phyloP scores from a whole-genome alignment of 192 early-diverging fungal species.

The Podila clonocystis region DNA sequence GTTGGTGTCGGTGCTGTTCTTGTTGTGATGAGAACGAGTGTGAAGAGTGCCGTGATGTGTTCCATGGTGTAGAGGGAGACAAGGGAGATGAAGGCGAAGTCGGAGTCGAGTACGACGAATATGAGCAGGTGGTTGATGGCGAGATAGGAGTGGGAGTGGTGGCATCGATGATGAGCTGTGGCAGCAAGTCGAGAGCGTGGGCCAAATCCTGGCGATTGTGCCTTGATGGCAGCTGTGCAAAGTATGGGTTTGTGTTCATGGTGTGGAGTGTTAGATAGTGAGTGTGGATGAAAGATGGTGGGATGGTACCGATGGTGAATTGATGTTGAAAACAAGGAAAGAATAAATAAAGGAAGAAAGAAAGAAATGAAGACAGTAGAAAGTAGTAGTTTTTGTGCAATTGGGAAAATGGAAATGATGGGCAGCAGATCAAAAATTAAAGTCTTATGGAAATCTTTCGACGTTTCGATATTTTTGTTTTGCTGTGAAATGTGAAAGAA shows the following conservation, averaged over 20 bases:
- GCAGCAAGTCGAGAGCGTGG: constrained; percentile 34
- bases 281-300: background rate
- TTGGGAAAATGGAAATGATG: too few relatives aligned
- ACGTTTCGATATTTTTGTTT: too few relatives aligned
- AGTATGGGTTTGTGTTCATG: constrained; percentile 20
- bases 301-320: background rate
- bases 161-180: constrained; percentile 19
- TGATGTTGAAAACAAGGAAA: background rate
- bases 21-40: background rate
- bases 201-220: constrained; percentile 46
- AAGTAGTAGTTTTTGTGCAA: too few relatives aligned
- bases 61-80: background rate
- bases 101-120: constrained; percentile 7
- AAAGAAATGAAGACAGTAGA: constrained; percentile 1
- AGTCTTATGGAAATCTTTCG: too few relatives aligned
- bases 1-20: constrained; percentile 10
- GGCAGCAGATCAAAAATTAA: too few relatives aligned
- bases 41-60: background rate
- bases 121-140: constrained; percentile 3
- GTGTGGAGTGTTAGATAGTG: background rate
- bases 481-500: background rate
- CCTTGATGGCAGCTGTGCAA: constrained; percentile 34
- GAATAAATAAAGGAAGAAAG: constrained; percentile 1
- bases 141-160: constrained; percentile 5
- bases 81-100: constrained; percentile 7